Evolutionary conservation across 108 stramenopile species (phyloP).

Genomic region (Epithemia pelagica): DNA sequence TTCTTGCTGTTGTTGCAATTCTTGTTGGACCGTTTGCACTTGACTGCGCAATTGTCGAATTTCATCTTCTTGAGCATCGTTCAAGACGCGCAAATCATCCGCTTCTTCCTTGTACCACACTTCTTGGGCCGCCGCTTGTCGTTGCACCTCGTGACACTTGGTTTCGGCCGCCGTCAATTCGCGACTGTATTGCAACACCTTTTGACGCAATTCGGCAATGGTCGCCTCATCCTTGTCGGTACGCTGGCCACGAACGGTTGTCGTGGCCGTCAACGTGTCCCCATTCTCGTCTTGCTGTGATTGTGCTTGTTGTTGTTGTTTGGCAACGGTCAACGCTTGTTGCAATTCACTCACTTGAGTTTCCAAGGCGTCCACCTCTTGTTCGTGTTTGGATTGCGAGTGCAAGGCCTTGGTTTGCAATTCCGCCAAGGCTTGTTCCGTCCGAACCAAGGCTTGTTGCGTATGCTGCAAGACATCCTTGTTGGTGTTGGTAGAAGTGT

Average conservation of each 20-base stretch:
- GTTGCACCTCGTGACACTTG: conserved; percentile 34
- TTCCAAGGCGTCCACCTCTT: background rate
- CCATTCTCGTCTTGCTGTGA: conserved; percentile 4
- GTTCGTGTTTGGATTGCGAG: background rate
- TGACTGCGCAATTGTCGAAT: conserved; percentile 35
- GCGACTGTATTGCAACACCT: conserved; percentile 30
- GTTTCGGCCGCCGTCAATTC: conserved; percentile 25
- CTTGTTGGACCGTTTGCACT: conserved; percentile 9
- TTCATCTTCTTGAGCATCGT: conserved; percentile 40
- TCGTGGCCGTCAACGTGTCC: background rate
- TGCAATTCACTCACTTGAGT: background rate
- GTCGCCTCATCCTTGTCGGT: conserved; percentile 24
- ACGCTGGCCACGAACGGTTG: conserved; percentile 13
- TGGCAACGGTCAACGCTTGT: background rate
- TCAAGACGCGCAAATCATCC: conserved; percentile 38
- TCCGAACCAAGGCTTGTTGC: background rate
- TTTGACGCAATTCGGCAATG: conserved; percentile 24
- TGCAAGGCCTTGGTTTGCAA: background rate
- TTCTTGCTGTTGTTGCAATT: conserved; percentile 5
- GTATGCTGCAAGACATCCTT: background rate
- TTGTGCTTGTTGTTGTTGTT: background rate
- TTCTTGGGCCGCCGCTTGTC: conserved; percentile 38
- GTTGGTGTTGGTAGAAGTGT: background rate
- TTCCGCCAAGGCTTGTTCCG: background rate
- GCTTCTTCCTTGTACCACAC: conserved; percentile 38